These are phyloP conservation scores for Apiospora hydei DNA, from an alignment of 2,329 filamentous ascomycete genomes.

Conservation along the genomic window DNA sequence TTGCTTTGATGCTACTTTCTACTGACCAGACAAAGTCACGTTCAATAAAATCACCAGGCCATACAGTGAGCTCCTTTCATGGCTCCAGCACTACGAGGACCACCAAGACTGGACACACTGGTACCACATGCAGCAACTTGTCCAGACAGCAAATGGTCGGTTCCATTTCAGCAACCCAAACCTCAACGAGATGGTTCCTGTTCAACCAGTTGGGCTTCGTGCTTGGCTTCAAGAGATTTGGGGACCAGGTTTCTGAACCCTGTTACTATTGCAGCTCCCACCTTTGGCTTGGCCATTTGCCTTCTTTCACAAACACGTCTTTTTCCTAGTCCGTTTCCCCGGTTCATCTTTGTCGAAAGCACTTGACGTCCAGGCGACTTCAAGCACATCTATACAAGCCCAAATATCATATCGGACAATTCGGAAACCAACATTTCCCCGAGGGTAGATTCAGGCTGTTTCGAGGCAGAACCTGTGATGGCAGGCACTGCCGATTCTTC, in stretches of 20 bases:
- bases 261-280: background rate
- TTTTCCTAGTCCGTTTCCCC: background rate
- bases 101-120: conserved; percentile 57
- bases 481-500: background rate
- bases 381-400: background rate
- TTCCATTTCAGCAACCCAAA: conserved; percentile 70
- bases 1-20: conserved; percentile 38
- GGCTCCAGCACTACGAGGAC: conserved; percentile 52
- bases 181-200: conserved; percentile 59
- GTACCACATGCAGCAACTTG: conserved; percentile 65
- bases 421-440: background rate
- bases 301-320: background rate
- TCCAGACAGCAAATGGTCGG: conserved; percentile 72
- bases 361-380: background rate
- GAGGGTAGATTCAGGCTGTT: background rate
- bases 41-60: conserved; percentile 49
- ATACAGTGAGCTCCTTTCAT: conserved; percentile 49
- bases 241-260: conserved; percentile 38
- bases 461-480: background rate
- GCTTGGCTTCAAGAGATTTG: conserved; percentile 62
- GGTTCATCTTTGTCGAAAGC: background rate
- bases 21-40: conserved; percentile 37
- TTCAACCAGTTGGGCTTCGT: conserved; percentile 59
- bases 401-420: background rate
- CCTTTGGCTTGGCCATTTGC: background rate